These are phyloP conservation scores for Glomus cerebriforme DNA, from an alignment of 192 early-diverging fungal genomes.

Conservation along the genomic window DNA sequence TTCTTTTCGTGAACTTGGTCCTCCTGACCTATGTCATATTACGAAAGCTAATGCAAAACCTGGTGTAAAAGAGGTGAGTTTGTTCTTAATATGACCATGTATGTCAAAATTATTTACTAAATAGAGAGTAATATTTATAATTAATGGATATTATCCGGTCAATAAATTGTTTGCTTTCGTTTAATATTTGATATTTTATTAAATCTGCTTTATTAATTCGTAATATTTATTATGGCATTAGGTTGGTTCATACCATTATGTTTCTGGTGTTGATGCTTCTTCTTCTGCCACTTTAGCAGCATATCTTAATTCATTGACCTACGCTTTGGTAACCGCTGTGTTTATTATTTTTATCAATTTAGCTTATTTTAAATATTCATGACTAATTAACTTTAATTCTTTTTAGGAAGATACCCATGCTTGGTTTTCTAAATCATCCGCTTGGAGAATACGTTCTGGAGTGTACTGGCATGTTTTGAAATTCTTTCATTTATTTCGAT, in stretches of 20 bases:
- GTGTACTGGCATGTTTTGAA: slow-evolving; percentile 57
- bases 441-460: slow-evolving; percentile 65
- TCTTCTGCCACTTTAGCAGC: slow-evolving; percentile 97
- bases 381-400: neutral
- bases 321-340: slow-evolving; percentile 68
- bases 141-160: neutral
- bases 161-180: too few relatives aligned
- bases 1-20: slow-evolving; percentile 90
- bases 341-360: neutral
- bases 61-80: slow-evolving; percentile 69
- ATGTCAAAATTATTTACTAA: too few relatives aligned
- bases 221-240: slow-evolving; percentile 42
- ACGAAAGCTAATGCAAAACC: slow-evolving; percentile 88
- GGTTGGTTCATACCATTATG: slow-evolving; percentile 85
- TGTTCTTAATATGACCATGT: neutral
- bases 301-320: slow-evolving; percentile 94
- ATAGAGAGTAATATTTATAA: too few relatives aligned
- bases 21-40: slow-evolving; percentile 97
- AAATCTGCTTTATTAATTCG: neutral
- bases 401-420: slow-evolving; percentile 64
- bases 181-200: slow-evolving; percentile 15
- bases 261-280: slow-evolving; percentile 79
- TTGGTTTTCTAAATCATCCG: slow-evolving; percentile 63
- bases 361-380: neutral
- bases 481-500: neutral